These are phyloP conservation scores for Aureobasidium sp. DNA, from an alignment of 2,329 filamentous ascomycete genomes.

Conservation along the genomic window DNA sequence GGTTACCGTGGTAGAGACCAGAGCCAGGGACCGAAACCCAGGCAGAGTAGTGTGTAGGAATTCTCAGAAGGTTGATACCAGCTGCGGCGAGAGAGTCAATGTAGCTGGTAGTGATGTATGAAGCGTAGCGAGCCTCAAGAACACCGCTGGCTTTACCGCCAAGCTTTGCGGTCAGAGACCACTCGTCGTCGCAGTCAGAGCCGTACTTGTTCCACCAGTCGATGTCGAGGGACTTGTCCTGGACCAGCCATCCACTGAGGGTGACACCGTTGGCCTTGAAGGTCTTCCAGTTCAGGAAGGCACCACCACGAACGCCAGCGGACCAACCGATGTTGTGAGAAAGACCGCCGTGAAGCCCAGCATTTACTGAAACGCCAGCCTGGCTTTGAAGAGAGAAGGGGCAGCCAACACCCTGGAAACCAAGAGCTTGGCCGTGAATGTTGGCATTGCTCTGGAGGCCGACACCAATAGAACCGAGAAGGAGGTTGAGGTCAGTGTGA, in stretches of 20 bases:
- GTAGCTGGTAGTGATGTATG: constrained; percentile 20
- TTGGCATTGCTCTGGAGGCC: constrained; percentile 1
- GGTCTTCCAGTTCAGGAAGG: constrained; percentile 22
- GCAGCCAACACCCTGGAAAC: not conserved
- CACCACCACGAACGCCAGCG: not conserved
- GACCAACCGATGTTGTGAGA: constrained; percentile 8
- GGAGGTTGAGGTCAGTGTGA: not conserved
- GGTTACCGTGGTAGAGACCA: constrained; percentile 17
- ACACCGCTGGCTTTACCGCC: constrained; percentile 26
- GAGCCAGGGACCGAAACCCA: constrained; percentile 17
- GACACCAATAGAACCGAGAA: constrained; percentile 1
- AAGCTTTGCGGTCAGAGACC: constrained; percentile 29
- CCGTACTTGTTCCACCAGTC: constrained; percentile 13
- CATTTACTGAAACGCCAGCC: constrained; percentile 5
- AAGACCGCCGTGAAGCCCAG: constrained; percentile 3
- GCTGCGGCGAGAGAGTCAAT: constrained; percentile 17
- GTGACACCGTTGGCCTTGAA: constrained; percentile 24
- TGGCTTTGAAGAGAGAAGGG: constrained; percentile 1
- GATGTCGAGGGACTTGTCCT: constrained; percentile 22
- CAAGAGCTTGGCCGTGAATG: constrained; percentile 6
- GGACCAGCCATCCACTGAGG: constrained; percentile 30
- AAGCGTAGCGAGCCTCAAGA: constrained; percentile 28
- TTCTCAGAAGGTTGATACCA: constrained; percentile 17
- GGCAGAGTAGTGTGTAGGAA: constrained; percentile 18
- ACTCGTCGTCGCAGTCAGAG: constrained; percentile 28